Conservation (phyloP, 805 yeast genomes). For the Gaillardinia entomophila region DNA sequence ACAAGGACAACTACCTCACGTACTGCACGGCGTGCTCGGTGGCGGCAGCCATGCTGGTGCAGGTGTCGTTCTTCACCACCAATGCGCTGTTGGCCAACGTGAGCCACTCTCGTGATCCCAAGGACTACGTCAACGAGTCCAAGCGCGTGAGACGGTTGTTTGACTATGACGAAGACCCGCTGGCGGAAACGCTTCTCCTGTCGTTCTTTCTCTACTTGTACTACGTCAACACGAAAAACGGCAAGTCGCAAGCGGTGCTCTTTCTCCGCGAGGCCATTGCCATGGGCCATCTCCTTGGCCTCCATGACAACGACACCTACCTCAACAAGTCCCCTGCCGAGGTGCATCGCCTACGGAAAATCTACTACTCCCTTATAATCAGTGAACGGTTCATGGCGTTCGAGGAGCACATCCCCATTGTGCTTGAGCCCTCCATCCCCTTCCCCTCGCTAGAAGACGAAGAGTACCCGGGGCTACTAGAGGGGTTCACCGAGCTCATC, state of each 20-base stretch:
- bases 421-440: constrained; percentile 9
- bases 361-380: constrained; percentile 11
- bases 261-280: constrained; percentile 13
- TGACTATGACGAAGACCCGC: constrained; percentile 7
- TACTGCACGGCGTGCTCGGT: constrained; percentile 31
- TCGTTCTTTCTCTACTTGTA: constrained; percentile 12
- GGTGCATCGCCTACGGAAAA: constrained; percentile 11
- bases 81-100: constrained; percentile 3
- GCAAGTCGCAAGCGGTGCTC: constrained; percentile 7
- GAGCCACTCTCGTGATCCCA: constrained; percentile 3
- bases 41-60: constrained; percentile 29
- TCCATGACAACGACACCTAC: constrained; percentile 8
- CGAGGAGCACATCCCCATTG: constrained; percentile 12
- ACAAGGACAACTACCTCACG: constrained; percentile 11
- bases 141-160: constrained; percentile 10
- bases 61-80: constrained; percentile 10
- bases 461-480: constrained; percentile 9
- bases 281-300: constrained; percentile 8
- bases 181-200: constrained; percentile 6
- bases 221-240: constrained; percentile 9
- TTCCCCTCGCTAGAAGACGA: constrained; percentile 11
- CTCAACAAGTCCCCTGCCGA: constrained; percentile 8
- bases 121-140: constrained; percentile 11
- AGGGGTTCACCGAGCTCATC: constrained; percentile 10
- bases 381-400: constrained; percentile 14